phyloP scores from a whole-genome alignment of 179 eudicot species.

The Actinidia arguta region DNA sequence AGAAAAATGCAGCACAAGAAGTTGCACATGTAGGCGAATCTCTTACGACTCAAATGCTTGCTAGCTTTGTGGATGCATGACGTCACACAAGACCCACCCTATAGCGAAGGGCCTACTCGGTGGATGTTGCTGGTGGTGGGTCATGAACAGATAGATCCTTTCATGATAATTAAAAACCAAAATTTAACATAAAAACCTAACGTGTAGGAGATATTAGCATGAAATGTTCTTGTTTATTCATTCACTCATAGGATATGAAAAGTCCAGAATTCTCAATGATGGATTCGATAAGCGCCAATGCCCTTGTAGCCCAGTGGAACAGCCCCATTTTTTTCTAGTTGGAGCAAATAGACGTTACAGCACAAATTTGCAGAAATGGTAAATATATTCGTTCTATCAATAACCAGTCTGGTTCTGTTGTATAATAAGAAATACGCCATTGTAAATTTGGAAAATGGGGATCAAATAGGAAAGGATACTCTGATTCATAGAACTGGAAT shows the following conservation, averaged over 20 bases:
- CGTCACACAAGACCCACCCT: constrained; percentile 17
- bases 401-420: no score
- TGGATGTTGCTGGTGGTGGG: no score
- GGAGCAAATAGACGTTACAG: no score
- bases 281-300: no score
- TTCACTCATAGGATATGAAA: background rate
- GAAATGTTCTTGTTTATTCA: background rate
- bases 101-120: background rate
- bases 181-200: constrained; percentile 26
- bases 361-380: no score
- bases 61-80: background rate
- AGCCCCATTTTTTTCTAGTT: no score
- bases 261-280: constrained; percentile 12
- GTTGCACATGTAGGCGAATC: background rate
- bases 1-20: constrained; percentile 6
- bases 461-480: no score
- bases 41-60: background rate
- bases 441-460: no score
- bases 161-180: background rate
- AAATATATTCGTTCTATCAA: no score
- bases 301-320: no score
- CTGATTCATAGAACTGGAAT: no score
- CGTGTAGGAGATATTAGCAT: constrained; percentile 21
- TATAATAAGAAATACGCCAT: no score
- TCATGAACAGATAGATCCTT: background rate